These are phyloP conservation scores for Boeremia exigua DNA, from an alignment of 2,329 filamentous ascomycete genomes.

Conservation along the genomic window DNA sequence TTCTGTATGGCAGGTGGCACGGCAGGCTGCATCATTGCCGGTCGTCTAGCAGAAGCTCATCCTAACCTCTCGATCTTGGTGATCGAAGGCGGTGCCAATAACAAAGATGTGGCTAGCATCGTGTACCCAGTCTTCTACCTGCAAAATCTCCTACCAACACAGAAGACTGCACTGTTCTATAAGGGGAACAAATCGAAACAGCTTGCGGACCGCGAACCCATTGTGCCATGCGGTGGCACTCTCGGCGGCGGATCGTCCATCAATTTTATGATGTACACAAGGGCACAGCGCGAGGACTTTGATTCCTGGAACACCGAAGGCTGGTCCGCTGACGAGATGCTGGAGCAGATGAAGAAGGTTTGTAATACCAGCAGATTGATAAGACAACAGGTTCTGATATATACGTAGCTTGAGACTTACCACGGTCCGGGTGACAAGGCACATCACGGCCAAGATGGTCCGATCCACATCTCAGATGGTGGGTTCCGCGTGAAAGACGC, in stretches of 20 bases:
- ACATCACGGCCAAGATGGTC: slow-evolving; percentile 62
- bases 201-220: slow-evolving; percentile 54
- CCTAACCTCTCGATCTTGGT: slow-evolving; percentile 59
- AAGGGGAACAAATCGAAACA: slow-evolving; percentile 54
- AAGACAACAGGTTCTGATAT: slow-evolving; percentile 7
- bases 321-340: slow-evolving; percentile 60
- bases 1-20: slow-evolving; percentile 30
- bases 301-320: slow-evolving; percentile 61
- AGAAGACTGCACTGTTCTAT: slow-evolving; percentile 61
- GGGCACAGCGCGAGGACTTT: slow-evolving; percentile 56
- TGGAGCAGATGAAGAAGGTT: slow-evolving; percentile 61
- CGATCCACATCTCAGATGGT: slow-evolving; percentile 62
- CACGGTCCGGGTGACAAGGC: slow-evolving; percentile 54
- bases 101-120: slow-evolving; percentile 58
- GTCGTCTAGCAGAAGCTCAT: slow-evolving; percentile 58
- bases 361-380: neutral
- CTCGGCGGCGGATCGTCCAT: slow-evolving; percentile 65
- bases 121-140: slow-evolving; percentile 60
- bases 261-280: slow-evolving; percentile 53
- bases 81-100: slow-evolving; percentile 62
- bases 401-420: slow-evolving; percentile 60
- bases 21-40: slow-evolving; percentile 55
- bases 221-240: slow-evolving; percentile 55
- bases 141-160: slow-evolving; percentile 55
- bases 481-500: slow-evolving; percentile 50